Evolutionary conservation across 1,139 yeast species (phyloP).

Genomic region (Tardiomyces depauwii): DNA sequence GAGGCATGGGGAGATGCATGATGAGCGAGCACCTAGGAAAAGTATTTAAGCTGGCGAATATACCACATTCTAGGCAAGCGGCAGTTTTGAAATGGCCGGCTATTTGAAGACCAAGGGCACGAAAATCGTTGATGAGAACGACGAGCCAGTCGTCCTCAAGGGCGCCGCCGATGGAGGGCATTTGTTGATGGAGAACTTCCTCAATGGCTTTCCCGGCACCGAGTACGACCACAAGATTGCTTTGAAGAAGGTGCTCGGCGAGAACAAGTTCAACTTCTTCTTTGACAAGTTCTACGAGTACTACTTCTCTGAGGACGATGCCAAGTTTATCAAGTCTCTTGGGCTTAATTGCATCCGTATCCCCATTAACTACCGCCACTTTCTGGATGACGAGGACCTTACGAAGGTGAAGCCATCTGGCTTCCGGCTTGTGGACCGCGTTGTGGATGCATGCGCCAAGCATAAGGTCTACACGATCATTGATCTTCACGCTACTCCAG

Average conservation of each 20-base stretch:
- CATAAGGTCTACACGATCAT: slow-evolving; percentile 29
- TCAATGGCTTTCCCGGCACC: slow-evolving; percentile 39
- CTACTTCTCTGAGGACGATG: slow-evolving; percentile 37
- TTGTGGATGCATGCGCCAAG: slow-evolving; percentile 22
- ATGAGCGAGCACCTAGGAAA: too few relatives aligned
- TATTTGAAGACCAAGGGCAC: slow-evolving; percentile 26
- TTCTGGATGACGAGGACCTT: slow-evolving; percentile 33
- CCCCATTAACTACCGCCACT: slow-evolving; percentile 39
- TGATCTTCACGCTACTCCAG: slow-evolving; percentile 37
- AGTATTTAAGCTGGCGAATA: too few relatives aligned
- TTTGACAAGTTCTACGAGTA: slow-evolving; percentile 38
- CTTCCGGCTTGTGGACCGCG: slow-evolving; percentile 30
- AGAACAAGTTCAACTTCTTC: slow-evolving; percentile 34
- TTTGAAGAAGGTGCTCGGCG: slow-evolving; percentile 27
- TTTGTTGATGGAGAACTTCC: slow-evolving; percentile 40
- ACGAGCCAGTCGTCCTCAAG: slow-evolving; percentile 28
- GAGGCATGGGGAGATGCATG: too few relatives aligned
- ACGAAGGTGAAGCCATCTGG: slow-evolving; percentile 31
- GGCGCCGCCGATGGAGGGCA: slow-evolving; percentile 38
- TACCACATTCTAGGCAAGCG: too few relatives aligned
- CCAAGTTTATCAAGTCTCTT: slow-evolving; percentile 31
- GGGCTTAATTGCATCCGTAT: slow-evolving; percentile 35
- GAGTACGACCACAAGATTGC: slow-evolving; percentile 36
- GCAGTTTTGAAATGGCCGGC: slow-evolving; percentile 1
- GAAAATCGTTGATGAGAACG: slow-evolving; percentile 32